Evolutionary conservation across 2,329 filamentous ascomycete genomes (phyloP), one percentile per base, ranked within the genome.

Genomic region (Byssothecium circinans): DNA sequence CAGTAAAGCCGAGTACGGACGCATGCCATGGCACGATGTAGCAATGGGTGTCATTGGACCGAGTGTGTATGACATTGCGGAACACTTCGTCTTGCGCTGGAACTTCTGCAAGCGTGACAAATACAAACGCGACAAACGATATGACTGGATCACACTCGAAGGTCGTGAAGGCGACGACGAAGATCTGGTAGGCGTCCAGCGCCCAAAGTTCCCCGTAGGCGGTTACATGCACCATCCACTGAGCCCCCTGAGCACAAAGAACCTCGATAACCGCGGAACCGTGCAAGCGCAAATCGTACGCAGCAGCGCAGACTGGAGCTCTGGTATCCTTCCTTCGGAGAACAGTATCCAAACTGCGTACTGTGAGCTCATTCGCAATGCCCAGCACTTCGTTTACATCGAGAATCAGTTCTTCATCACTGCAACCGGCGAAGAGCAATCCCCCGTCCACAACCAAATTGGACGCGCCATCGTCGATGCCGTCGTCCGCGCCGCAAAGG

Each of bases 21-120:
- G 94, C 23, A 97, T 99, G 94, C 92, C 92, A 0, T 99, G 94
- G 94, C 91, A 97, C 66, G 94, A 99, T 68, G 91, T 96, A 2
- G 81, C 89, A 8, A 95, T 97, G 88, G 91, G 87, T 11, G 60
- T 96, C n/a, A 82, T 94, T 48, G 92, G 94, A 0, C 89, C 91
- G 15, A 89, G 86, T 56, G 89, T 96, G 10, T 91, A 92, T 66
- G 92, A 97, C 64, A 94, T 99, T 59, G 91, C 91, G 0, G 91
- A 96, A 72, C 91, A 97, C 68, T 99, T 97, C 60, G 85, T 95
- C 8, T 75, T 96, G 37, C 84, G 94, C 27, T 97, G 92, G 94
- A 97, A 99, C 66, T 96, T 96, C 62, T 80, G 92, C 74, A 97
- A 97, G 74, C 84, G 92, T 29, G 92, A 97, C 78, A 97, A 97